phyloP scores from a whole-genome alignment of 805 yeast species.

The Aciculoconidium aculeatum region DNA sequence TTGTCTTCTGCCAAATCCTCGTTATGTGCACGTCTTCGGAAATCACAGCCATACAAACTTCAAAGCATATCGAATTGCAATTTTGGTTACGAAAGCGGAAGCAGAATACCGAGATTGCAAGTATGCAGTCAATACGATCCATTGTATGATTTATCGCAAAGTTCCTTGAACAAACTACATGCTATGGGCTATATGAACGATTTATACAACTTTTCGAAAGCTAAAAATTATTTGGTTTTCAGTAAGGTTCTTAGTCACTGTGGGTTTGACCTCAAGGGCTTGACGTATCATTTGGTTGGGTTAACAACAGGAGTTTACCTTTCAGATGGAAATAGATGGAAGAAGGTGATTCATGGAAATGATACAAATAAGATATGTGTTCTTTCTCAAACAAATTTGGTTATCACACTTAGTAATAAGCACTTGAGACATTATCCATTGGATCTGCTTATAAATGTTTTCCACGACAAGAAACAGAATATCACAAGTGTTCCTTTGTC shows the following conservation, averaged over 20 bases:
- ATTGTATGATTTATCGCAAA: conserved; percentile 28
- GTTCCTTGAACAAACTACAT: conserved; percentile 16
- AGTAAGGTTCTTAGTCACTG: conserved; percentile 40
- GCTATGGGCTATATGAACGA: conserved; percentile 20
- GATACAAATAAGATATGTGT: conserved; percentile 59
- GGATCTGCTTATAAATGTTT: conserved; percentile 56
- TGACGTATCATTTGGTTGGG: conserved; percentile 50
- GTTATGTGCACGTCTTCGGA: conserved; percentile 22
- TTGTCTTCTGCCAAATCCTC: conserved; percentile 44
- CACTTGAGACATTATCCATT: conserved; percentile 57
- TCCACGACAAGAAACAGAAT: conserved; percentile 35
- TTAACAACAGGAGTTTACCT: conserved; percentile 59
- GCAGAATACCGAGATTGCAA: conserved; percentile 47
- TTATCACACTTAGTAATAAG: conserved; percentile 54
- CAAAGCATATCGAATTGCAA: conserved; percentile 49
- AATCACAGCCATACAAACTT: conserved; percentile 50
- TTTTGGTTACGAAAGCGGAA: conserved; percentile 59
- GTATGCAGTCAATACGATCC: conserved; percentile 49
- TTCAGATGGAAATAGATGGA: conserved; percentile 51
- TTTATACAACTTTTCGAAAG: conserved; percentile 16
- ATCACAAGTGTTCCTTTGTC: conserved; percentile 45
- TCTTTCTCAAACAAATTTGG: conserved; percentile 47
- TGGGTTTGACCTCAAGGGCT: conserved; percentile 40
- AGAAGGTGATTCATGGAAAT: conserved; percentile 44
- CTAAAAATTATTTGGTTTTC: conserved; percentile 21